Conservation (phyloP, 176 grass and related monocot species). For the Themeda triandra region DNA sequence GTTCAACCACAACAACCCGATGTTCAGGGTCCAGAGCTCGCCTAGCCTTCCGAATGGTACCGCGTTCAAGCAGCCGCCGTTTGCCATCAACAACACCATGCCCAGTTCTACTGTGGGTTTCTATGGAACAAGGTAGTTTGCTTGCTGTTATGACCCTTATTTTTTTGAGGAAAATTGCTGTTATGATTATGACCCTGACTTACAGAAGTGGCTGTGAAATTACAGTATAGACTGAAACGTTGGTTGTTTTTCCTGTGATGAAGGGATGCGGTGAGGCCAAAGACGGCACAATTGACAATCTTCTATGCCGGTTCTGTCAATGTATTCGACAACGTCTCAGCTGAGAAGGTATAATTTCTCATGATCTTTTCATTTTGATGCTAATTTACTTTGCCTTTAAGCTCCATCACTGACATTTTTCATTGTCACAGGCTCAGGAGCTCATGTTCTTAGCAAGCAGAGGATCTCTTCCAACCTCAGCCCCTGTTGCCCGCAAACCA, state of each 20-base stretch:
- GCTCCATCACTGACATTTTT: conserved; percentile 4
- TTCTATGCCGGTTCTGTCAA: conserved; percentile 84
- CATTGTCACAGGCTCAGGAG: conserved; percentile 60
- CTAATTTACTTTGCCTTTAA: neutral
- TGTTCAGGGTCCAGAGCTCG: conserved; percentile 61
- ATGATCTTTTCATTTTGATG: neutral
- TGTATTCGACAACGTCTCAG: conserved; percentile 72
- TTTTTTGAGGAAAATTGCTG: no score
- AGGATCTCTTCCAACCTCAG: conserved; percentile 43
- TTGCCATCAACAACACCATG: conserved; percentile 16
- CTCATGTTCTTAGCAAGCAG: conserved; percentile 81
- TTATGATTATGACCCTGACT: neutral
- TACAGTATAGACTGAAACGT: conserved; percentile 8
- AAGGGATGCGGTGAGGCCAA: conserved; percentile 48
- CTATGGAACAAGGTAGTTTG: conserved; percentile 48
- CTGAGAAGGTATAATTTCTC: conserved; percentile 59
- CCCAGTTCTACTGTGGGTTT: conserved; percentile 34
- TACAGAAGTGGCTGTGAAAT: neutral
- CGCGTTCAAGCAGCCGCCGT: conserved; percentile 46
- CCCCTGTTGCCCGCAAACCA: conserved; percentile 17
- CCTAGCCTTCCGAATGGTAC: conserved; percentile 38
- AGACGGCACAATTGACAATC: conserved; percentile 68
- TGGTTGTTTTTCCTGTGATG: conserved; percentile 29
- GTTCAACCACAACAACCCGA: conserved; percentile 38
- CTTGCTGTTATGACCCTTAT: neutral